Conservation (phyloP, 2,329 filamentous ascomycete genomes). For the Venturia oleaginea region DNA sequence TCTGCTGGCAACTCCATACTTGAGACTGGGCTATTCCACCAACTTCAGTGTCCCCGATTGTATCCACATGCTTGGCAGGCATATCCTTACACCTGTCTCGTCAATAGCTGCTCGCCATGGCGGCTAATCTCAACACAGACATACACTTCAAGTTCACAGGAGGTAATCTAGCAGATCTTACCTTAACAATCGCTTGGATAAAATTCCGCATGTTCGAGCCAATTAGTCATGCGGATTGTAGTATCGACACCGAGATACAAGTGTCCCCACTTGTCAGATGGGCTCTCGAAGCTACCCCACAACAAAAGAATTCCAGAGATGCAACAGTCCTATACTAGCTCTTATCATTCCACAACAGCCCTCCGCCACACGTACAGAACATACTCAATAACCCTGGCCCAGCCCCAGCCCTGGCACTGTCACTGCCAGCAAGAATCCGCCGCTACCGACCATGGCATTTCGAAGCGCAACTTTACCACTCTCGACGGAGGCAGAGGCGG, state of each 20-base stretch:
- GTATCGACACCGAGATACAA: neutral
- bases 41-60: too few species aligned
- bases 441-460: neutral
- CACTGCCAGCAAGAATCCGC: neutral
- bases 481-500: neutral
- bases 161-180: neutral
- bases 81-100: too few species aligned
- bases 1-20: too few species aligned
- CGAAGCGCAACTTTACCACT: neutral
- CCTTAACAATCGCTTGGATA: constrained; percentile 10
- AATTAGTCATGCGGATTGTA: neutral
- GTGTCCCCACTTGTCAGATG: neutral
- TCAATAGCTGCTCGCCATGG: too few species aligned
- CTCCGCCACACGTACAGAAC: neutral
- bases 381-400: neutral
- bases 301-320: neutral
- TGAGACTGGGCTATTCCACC: too few species aligned
- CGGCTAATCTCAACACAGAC: neutral
- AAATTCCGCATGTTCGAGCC: constrained; percentile 7
- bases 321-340: neutral
- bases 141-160: neutral
- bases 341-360: neutral
- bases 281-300: neutral
- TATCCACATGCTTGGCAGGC: too few species aligned
- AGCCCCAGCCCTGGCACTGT: neutral